phyloP scores from a whole-genome alignment of 1,284 basidiomycete species.

The Malassezia brasiliensis region DNA sequence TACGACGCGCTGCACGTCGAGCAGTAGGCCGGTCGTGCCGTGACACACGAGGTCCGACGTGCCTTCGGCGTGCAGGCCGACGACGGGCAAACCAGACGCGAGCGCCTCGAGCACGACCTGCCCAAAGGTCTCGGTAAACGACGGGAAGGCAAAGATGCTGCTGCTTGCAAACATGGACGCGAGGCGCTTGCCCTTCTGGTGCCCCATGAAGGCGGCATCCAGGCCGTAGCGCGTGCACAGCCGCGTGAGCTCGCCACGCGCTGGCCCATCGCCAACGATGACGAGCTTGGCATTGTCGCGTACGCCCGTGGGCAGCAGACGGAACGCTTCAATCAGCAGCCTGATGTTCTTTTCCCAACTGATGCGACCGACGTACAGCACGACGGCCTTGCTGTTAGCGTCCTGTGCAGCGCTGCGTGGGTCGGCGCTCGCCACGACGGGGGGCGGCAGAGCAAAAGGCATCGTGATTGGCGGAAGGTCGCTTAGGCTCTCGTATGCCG shows the following conservation, averaged over 20 bases:
- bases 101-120: constrained; percentile 57
- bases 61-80: constrained; percentile 56
- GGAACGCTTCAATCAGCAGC: constrained; percentile 54
- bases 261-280: constrained; percentile 56
- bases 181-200: constrained; percentile 47
- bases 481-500: constrained; percentile 35
- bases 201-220: constrained; percentile 54
- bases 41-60: constrained; percentile 55
- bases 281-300: constrained; percentile 51
- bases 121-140: constrained; percentile 55
- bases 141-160: constrained; percentile 55
- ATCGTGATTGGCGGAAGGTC: constrained; percentile 30
- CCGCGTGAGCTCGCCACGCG: constrained; percentile 51
- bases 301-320: constrained; percentile 37
- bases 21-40: constrained; percentile 51
- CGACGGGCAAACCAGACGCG: constrained; percentile 55
- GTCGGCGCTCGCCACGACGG: constrained; percentile 23
- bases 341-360: constrained; percentile 58
- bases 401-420: constrained; percentile 8
- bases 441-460: constrained; percentile 33
- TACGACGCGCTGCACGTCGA: constrained; percentile 24
- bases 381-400: constrained; percentile 37
- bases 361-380: constrained; percentile 50
- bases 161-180: constrained; percentile 53
- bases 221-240: constrained; percentile 51